A percentile compares a stretch with the other conserved stretches of the same genome.
Evolutionary conservation across 129 eudicot species (phyloP).

Genomic region (Kitagawia praeruptora): DNA sequence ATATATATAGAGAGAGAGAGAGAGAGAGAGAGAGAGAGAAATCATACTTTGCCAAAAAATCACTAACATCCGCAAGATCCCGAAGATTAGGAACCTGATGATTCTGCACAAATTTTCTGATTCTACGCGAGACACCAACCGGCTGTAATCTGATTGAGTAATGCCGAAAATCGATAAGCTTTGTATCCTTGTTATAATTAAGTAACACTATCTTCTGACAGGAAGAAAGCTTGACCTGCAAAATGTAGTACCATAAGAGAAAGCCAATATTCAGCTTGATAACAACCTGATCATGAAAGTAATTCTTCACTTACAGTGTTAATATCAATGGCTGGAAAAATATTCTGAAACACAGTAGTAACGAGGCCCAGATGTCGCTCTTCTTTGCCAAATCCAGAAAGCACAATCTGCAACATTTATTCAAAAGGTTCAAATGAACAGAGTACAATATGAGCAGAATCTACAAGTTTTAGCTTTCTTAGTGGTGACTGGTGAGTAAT

Average conservation of each 20-base stretch:
- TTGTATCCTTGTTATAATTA: slow-evolving; percentile 85
- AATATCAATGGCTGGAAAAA: slow-evolving; percentile 87
- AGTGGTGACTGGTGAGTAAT: background rate
- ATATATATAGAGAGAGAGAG: too few species aligned
- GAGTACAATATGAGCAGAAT: background rate
- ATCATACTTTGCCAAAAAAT: slow-evolving; percentile 75
- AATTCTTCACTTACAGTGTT: slow-evolving; percentile 57
- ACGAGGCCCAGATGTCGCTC: slow-evolving; percentile 80
- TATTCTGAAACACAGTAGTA: slow-evolving; percentile 86
- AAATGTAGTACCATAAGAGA: slow-evolving; percentile 2
- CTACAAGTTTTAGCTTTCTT: background rate
- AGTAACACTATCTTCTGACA: slow-evolving; percentile 92
- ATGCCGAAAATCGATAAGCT: slow-evolving; percentile 87
- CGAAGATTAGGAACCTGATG: slow-evolving; percentile 88
- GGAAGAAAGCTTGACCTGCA: slow-evolving; percentile 84
- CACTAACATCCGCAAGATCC: slow-evolving; percentile 86
- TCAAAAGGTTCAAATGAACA: background rate
- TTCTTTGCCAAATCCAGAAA: slow-evolving; percentile 91
- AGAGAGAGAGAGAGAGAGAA: slow-evolving; percentile 17
- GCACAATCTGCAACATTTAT: slow-evolving; percentile 52
- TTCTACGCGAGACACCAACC: slow-evolving; percentile 86
- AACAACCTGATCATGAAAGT: background rate
- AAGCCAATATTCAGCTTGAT: background rate
- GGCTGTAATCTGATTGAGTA: slow-evolving; percentile 92
- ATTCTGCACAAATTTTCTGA: slow-evolving; percentile 90